Evolutionary conservation across 164 flowering plant genomes (phyloP), one percentile per base, ranked within the genome.

Genomic region (Aristolochia contorta): DNA sequence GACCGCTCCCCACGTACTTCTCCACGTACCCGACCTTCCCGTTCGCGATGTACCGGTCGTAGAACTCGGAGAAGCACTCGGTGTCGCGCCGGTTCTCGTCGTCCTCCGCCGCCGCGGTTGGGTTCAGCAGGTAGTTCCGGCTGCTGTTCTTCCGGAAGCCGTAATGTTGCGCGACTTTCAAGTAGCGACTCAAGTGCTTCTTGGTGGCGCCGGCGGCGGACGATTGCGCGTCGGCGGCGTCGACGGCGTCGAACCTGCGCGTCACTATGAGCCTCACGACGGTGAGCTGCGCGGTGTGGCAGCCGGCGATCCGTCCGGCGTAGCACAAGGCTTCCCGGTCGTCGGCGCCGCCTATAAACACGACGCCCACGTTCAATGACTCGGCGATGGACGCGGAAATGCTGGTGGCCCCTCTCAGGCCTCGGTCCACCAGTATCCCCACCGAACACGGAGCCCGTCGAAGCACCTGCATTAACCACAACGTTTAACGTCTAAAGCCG

Each of bases 291-390:
- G 86, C 78, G 9, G 83, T 86, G 0, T 84, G 84, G 64, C 85
- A 91, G 5, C 73, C 60, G 0, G 91, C 80, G 12, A 86, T 69
- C 0, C 84, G 78, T 0, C 82, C 74, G 0, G 85, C 82, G 41
- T 74, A 86, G 55, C 86, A 80, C 5, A 89, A 62, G 14, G 91
- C 91, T 61, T 89, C 96, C 6, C 93, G 64, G 47, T 89, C 96
- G 43, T 89, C 94, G 52, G 70, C 77, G 16, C 96, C 96, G 0
- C 91, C 91, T 7, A 89, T 82, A 79, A 89, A 89, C 22, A 89
- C 77, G 12, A 83, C 78, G 0, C 81, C 87, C 14, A 77, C 82
- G 0, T 70, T 68, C 0, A 74, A 56, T 0, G 74, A 59, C 15
- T 59, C 57, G 2, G 43, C 3, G 43, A 30, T 12, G 0, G 81